Percentiles rank a stretch among this genome's conserved stretches.
These are phyloP conservation scores for Lunularia cruciata DNA, from an alignment of 225 moss, liverwort and hornwort genomes.

Conservation along the genomic window DNA sequence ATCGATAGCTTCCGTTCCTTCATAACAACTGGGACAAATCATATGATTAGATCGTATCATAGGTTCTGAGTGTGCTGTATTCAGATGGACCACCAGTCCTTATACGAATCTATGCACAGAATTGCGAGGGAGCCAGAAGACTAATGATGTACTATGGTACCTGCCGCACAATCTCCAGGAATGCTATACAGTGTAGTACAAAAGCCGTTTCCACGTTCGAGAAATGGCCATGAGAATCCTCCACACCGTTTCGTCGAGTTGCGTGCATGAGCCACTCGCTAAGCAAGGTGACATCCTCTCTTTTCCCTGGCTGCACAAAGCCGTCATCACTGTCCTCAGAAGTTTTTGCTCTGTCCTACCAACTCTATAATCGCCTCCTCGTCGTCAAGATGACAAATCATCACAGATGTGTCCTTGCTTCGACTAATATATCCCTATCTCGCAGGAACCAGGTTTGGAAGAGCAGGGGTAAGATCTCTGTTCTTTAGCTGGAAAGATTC, in stretches of 20 bases:
- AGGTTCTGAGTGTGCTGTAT: too few species aligned
- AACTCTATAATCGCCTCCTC: neutral
- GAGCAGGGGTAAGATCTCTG: too few species aligned
- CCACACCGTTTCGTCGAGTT: constrained; percentile 68
- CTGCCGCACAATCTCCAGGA: constrained; percentile 94
- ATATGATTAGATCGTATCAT: too few species aligned
- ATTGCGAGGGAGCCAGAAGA: neutral
- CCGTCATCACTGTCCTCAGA: constrained; percentile 27
- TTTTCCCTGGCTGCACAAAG: constrained; percentile 82
- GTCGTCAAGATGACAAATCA: neutral
- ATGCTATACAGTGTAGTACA: constrained; percentile 74
- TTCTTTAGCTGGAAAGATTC: too few species aligned
- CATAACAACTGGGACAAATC: too few species aligned
- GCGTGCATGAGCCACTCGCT: constrained; percentile 95
- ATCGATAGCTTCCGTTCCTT: too few species aligned
- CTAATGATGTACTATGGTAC: constrained; percentile 38
- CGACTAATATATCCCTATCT: too few species aligned
- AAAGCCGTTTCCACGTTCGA: constrained; percentile 79
- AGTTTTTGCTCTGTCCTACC: neutral
- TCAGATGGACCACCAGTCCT: too few species aligned
- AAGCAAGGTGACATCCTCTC: constrained; percentile 89
- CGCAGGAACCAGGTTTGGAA: too few species aligned
- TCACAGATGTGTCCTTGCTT: too few species aligned
- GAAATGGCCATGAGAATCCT: constrained; percentile 70
- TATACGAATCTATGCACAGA: too few species aligned